Base-by-base conservation (phyloP, 257 asterid genomes). In the Avicennia marina region DNA sequence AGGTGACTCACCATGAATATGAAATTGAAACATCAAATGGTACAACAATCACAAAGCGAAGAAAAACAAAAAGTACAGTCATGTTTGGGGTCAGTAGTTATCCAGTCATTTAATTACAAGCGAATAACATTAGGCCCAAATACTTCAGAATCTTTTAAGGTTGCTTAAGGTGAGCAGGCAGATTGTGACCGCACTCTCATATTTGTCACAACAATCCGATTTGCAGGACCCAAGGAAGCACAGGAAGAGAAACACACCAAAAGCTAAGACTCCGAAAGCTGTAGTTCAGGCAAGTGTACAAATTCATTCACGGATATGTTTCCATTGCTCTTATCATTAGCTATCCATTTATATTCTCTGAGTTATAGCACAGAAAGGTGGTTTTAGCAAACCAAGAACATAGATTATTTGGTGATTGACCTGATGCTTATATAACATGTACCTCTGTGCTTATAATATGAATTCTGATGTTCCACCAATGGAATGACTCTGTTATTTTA, bases 1-100 rank as follows among this genome's bases (percentile, higher is more conserved):
- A 91, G 96, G 95, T 86, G 68, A 93, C 95, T 47, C 97, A 67
- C 75, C 95, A 62, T 56, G 99, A 89, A 78, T 93, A 89, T 71
- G 95, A 93, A 75, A 85, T 93, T 57, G 97, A 93, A 81, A 93
- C 97, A 48, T 76, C 89, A 62, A 81, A 86, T 74, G 95, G 95
- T 47, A 77, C 94, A 81, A 86, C 89, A 64, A 81, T 91, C 59
- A 93, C 97, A 18, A 93, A 89, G 78, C 78, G 91, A 40, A 81
- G 85, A 57, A 88, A 80, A 74, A 89, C 96, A 45, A 85, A 72
- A 70, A 89, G 95, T 26, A 89, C 99, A 36, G 96, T 88, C 76
- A 78, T 89, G 99, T 86, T 89, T 72, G 95, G 75, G 94, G 99
- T 86, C 52, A 67, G 90, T 67, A 64, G 18, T 53, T 45, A 33